Percentiles rank a stretch among this genome's conserved stretches.
phyloP scores from a whole-genome alignment of 805 yeast species.

The Candida argentea region DNA sequence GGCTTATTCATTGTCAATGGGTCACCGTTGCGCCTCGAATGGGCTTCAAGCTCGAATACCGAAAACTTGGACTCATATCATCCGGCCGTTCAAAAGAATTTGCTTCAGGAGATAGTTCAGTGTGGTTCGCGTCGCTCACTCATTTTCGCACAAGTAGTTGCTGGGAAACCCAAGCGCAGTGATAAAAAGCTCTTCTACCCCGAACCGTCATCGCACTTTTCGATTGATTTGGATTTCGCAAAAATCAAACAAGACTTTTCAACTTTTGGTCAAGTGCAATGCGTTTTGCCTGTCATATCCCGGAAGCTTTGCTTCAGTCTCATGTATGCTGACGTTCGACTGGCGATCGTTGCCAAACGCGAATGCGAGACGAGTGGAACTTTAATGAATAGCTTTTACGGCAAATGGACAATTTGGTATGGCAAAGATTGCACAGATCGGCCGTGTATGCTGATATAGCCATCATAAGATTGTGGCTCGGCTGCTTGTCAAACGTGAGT shows the following conservation, averaged over 20 bases:
- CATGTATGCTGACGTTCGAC: conserved; percentile 45
- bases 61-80: conserved; percentile 11
- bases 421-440: conserved; percentile 58
- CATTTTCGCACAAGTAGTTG: conserved; percentile 23
- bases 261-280: conserved; percentile 49
- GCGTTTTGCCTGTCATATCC: conserved; percentile 57
- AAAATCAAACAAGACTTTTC: conserved; percentile 41
- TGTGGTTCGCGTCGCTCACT: conserved; percentile 49
- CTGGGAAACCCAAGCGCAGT: conserved; percentile 14
- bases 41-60: conserved; percentile 28
- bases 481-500: too few relatives aligned
- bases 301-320: conserved; percentile 52
- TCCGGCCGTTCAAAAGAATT: conserved; percentile 13
- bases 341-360: conserved; percentile 51
- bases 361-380: conserved; percentile 18
- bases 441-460: conserved; percentile 24
- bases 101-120: conserved; percentile 21
- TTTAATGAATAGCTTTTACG: conserved; percentile 34
- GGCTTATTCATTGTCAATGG: conserved; percentile 57
- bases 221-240: conserved; percentile 33
- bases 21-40: conserved; percentile 30
- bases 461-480: too few relatives aligned
- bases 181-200: conserved; percentile 26
- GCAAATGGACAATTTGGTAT: conserved; percentile 55
- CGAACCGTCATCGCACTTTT: conserved; percentile 31